Percentiles rank a stretch among this genome's conserved stretches.
Evolutionary conservation across 805 yeast species (phyloP).

Genomic region (Geotrichum ghanense): DNA sequence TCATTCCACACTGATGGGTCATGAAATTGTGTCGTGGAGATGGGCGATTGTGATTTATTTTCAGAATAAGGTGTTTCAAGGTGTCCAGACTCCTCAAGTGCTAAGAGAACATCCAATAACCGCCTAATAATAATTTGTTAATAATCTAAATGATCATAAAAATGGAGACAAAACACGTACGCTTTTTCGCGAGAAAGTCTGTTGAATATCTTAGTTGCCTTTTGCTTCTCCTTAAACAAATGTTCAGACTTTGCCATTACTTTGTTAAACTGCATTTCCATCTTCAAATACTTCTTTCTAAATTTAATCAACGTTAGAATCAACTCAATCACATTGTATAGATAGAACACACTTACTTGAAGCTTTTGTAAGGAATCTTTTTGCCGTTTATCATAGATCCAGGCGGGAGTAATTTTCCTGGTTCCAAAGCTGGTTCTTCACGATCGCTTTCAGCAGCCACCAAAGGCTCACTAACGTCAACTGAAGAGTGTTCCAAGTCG

Average conservation of each 20-base stretch:
- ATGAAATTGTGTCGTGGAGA: neutral
- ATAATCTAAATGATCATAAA: neutral
- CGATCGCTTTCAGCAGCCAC: no score
- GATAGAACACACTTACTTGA: constrained; percentile 4
- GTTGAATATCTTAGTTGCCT: constrained; percentile 10
- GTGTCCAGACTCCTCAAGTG: constrained; percentile 7
- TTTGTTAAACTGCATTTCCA: constrained; percentile 9
- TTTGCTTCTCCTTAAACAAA: constrained; percentile 7
- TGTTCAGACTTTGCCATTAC: constrained; percentile 11
- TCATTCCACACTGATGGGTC: neutral
- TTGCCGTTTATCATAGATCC: neutral
- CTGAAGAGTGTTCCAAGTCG: no score
- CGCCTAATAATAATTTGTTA: neutral
- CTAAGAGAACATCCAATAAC: constrained; percentile 9
- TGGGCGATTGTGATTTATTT: neutral
- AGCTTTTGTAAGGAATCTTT: constrained; percentile 10
- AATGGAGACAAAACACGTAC: neutral
- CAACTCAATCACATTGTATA: neutral
- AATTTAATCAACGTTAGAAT: no score
- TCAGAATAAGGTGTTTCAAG: constrained; percentile 4
- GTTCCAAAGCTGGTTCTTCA: no score
- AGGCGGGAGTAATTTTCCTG: no score
- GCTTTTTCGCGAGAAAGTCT: constrained; percentile 12
- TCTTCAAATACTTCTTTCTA: constrained; percentile 12
- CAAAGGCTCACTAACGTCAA: no score